These are phyloP conservation scores for Theileria parva DNA, from an alignment of 169 alveolate genomes.

Conservation along the genomic window DNA sequence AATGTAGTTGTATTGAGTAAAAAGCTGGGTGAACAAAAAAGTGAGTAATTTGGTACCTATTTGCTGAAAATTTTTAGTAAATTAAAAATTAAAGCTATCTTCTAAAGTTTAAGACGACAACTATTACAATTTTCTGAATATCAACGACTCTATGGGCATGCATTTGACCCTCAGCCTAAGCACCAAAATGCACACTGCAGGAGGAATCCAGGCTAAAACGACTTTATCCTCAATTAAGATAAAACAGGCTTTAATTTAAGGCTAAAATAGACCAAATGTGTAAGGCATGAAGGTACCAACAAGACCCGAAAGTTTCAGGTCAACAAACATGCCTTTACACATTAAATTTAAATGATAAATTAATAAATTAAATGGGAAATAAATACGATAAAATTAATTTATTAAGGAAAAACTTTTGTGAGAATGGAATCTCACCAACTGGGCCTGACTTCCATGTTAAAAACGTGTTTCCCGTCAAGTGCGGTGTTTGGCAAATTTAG, in stretches of 20 bases:
- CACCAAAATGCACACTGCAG: constrained; percentile 47
- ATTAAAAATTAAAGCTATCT: constrained; percentile 1
- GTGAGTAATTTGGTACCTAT: not conserved
- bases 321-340: too few species aligned
- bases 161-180: not conserved
- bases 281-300: not conserved
- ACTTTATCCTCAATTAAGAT: not conserved
- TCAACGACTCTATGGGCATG: not conserved
- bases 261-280: constrained; percentile 6
- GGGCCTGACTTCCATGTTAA: constrained; percentile 54
- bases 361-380: not conserved
- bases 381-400: not conserved
- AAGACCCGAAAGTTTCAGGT: not conserved
- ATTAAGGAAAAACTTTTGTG: not conserved
- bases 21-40: too few species aligned
- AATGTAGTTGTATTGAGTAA: too few species aligned
- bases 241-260: not conserved
- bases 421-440: constrained; percentile 34
- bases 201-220: constrained; percentile 1
- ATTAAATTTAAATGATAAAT: not conserved
- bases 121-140: not conserved
- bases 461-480: constrained; percentile 72
- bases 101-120: not conserved
- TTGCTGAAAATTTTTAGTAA: not conserved
- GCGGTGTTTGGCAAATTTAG: constrained; percentile 75